A percentile compares a stretch with the other conserved stretches of the same genome.
Evolutionary conservation across 352 stramenopile species (phyloP).

Genomic region (Phytophthora pini): DNA sequence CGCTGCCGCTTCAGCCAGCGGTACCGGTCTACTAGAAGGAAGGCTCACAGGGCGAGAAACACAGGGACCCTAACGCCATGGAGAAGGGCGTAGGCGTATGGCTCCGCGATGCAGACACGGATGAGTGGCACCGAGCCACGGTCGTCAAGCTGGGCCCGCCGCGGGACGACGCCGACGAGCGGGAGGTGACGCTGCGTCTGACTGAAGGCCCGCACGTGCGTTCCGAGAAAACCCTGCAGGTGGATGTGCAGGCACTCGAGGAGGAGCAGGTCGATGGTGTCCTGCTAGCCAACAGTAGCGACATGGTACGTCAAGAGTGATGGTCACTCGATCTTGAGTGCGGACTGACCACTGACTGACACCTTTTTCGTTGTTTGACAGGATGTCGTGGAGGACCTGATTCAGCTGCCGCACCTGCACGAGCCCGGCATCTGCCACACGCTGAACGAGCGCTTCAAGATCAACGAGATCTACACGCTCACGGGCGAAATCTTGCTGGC

Average conservation of each 20-base stretch:
- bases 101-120: conserved; percentile 68
- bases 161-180: conserved; percentile 17
- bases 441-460: conserved; percentile 91
- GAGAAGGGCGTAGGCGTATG: conserved; percentile 84
- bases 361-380: conserved; percentile 20
- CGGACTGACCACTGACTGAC: conserved; percentile 4
- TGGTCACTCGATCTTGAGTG: conserved; percentile 1
- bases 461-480: conserved; percentile 95
- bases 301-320: conserved; percentile 64
- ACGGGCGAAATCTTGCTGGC: conserved; percentile 85
- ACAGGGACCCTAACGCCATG: conserved; percentile 42
- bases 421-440: conserved; percentile 95
- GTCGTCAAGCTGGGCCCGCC: conserved; percentile 53
- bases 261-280: conserved; percentile 63
- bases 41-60: not conserved
- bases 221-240: conserved; percentile 50
- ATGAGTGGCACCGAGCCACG: conserved; percentile 74
- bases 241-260: conserved; percentile 75
- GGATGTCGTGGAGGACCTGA: conserved; percentile 92
- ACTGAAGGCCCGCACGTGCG: conserved; percentile 56
- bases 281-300: conserved; percentile 82
- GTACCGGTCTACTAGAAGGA: conserved; percentile 3
- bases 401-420: conserved; percentile 93
- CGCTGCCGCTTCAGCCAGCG: not conserved
- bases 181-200: conserved; percentile 59